A percentile compares a stretch with the other conserved stretches of the same genome.
These are phyloP conservation scores for Aegilops speltoides DNA, from an alignment of 176 grass and related monocot genomes.

Conservation along the genomic window DNA sequence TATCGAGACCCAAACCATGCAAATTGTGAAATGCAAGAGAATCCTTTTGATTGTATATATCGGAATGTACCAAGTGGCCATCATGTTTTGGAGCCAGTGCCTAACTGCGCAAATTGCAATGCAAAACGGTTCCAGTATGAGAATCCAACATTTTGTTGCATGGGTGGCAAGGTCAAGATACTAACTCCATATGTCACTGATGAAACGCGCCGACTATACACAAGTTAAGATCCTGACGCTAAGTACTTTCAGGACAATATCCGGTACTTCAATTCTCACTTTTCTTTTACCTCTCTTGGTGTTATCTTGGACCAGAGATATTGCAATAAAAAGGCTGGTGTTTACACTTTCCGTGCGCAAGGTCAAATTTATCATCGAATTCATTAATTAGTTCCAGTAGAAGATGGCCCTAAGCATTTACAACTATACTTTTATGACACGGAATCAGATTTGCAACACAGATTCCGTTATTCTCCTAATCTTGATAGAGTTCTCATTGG, in stretches of 20 bases:
- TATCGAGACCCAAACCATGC: neutral
- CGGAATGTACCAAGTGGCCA: neutral
- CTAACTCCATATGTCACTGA: neutral
- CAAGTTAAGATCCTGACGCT: neutral
- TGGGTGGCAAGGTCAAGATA: neutral
- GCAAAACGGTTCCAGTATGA: slow-evolving; percentile 4
- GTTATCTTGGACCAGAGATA: no score
- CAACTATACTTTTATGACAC: no score
- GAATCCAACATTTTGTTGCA: slow-evolving; percentile 21
- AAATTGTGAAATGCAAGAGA: neutral
- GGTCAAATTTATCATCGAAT: no score
- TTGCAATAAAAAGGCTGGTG: no score
- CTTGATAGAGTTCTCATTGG: neutral
- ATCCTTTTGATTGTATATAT: neutral
- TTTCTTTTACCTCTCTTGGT: no score
- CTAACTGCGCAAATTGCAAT: neutral
- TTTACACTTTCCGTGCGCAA: no score
- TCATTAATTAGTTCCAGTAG: no score
- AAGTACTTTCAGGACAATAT: no score
- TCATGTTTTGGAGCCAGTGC: neutral
- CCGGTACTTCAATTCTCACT: no score
- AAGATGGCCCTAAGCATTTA: no score
- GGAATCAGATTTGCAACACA: no score
- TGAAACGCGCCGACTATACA: neutral
- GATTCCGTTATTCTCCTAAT: neutral